A percentile compares a stretch with the other conserved stretches of the same genome.
phyloP scores from a whole-genome alignment of 2,329 filamentous ascomycete species.

The Parafenestella ontariensis region DNA sequence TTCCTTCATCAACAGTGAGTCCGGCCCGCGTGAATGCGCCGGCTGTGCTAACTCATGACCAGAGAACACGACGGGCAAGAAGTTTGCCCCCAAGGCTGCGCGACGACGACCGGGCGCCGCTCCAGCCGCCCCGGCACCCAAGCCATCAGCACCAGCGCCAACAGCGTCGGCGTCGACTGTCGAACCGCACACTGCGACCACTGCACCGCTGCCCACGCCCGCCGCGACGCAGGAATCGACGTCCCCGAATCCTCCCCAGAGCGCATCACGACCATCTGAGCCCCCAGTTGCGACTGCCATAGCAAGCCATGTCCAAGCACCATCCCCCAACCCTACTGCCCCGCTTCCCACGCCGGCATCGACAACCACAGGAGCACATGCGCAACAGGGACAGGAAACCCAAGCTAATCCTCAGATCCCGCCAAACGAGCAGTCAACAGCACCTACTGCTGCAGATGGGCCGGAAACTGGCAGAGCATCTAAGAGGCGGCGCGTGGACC shows the following conservation, averaged over 20 bases:
- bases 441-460: constrained; percentile 15
- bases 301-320: not conserved
- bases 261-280: not conserved
- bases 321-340: not conserved
- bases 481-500: constrained; percentile 30
- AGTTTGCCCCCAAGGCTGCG: constrained; percentile 57
- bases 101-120: constrained; percentile 51
- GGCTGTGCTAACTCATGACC: constrained; percentile 19
- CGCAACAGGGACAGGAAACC: not conserved
- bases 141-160: not conserved
- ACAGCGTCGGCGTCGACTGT: constrained; percentile 16
- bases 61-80: constrained; percentile 55
- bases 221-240: constrained; percentile 30
- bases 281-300: not conserved
- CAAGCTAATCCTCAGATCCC: not conserved
- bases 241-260: constrained; percentile 7
- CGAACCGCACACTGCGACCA: constrained; percentile 9
- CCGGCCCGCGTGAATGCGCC: constrained; percentile 6
- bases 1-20: constrained; percentile 44
- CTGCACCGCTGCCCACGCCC: constrained; percentile 33
- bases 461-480: constrained; percentile 20
- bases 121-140: constrained; percentile 20
- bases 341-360: constrained; percentile 3
- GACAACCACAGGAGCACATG: not conserved
- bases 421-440: not conserved